Evolutionary conservation across 768 basidiomycete species (phyloP).

Genomic region (Termitomyces sp.): DNA sequence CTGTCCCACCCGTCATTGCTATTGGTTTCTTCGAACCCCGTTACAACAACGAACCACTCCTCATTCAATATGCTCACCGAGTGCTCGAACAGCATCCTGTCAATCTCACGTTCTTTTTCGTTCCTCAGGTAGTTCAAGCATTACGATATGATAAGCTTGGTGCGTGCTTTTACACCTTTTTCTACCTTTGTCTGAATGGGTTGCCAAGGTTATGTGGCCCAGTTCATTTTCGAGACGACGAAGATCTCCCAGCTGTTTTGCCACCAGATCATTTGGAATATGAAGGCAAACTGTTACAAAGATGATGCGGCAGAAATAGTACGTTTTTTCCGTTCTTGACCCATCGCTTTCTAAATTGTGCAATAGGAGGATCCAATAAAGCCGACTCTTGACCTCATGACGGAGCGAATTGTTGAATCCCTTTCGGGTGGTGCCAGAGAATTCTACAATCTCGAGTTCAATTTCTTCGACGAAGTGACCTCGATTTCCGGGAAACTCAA

Average conservation of each 20-base stretch:
- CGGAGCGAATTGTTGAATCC: constrained; percentile 70
- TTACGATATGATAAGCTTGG: constrained; percentile 87
- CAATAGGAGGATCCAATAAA: constrained; percentile 92
- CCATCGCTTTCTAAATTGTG: not conserved
- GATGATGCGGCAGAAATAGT: constrained; percentile 88
- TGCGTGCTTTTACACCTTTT: constrained; percentile 27
- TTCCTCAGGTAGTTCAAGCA: constrained; percentile 97
- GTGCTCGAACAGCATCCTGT: constrained; percentile 95
- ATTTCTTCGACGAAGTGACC: constrained; percentile 94
- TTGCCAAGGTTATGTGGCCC: constrained; percentile 79
- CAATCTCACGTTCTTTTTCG: constrained; percentile 95
- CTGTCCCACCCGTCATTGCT: constrained; percentile 81
- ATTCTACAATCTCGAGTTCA: constrained; percentile 95
- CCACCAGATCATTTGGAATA: constrained; percentile 99
- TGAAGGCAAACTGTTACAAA: constrained; percentile 97
- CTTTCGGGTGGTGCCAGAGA: constrained; percentile 84
- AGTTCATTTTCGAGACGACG: constrained; percentile 95
- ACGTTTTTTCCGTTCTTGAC: constrained; percentile 19
- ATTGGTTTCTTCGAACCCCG: constrained; percentile 82
- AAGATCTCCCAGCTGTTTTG: constrained; percentile 98
- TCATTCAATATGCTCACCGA: constrained; percentile 95
- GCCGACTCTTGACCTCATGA: constrained; percentile 89
- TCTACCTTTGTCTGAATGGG: not conserved
- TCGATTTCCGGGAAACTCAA: constrained; percentile 98
- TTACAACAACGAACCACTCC: constrained; percentile 76